Base-by-base conservation (phyloP, 345 rosid genomes). In the Mallotus nudiflorus region DNA sequence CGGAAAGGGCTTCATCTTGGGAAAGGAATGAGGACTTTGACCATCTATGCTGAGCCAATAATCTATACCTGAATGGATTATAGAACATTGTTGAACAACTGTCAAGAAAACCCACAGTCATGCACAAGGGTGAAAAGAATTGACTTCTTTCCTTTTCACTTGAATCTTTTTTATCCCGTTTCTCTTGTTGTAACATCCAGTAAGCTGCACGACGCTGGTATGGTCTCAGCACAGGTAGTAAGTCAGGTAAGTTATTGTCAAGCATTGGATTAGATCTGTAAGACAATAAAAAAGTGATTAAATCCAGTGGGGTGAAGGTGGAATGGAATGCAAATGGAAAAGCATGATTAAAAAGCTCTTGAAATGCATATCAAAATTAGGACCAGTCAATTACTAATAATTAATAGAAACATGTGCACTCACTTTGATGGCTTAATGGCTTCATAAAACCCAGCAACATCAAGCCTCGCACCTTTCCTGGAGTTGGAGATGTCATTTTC, bases 101-200 rank as follows among this genome's bases (percentile, higher is more conserved):
- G 74, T 90, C 97, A 57, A 90, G 86, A 78, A 88, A 90, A 68
- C 65, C 86, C 70, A 91, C 79, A 33, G 91, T 74, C 73, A 90
- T 63, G 58, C 90, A 86, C 51, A 88, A 67, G 65, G 98, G 97
- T 77, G 91, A 94, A 79, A 75, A 77, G 69, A 80, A 77, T 57
- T 75, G 84, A 76, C 56, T 79, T 69, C 71, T 77, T 77, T 82
- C 84, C 69, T 53, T 76, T 49, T 70, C 76, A 59, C 48, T 78
- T 67, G 56, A 75, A 62, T 51, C 78, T 69, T 76, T 75, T 51
- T 77, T 82, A 75, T 75, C 81, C 67, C 92, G 88, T 82, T 84
- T 90, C 87, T 94, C 98, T 78, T 84, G 80, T 66, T 87, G 86
- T 65, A 91, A 88, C 98, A 94, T 94, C 98, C 98, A 94, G 72